phyloP scores from a whole-genome alignment of 495 filamentous ascomycete species.

The Xylaria castorea region DNA sequence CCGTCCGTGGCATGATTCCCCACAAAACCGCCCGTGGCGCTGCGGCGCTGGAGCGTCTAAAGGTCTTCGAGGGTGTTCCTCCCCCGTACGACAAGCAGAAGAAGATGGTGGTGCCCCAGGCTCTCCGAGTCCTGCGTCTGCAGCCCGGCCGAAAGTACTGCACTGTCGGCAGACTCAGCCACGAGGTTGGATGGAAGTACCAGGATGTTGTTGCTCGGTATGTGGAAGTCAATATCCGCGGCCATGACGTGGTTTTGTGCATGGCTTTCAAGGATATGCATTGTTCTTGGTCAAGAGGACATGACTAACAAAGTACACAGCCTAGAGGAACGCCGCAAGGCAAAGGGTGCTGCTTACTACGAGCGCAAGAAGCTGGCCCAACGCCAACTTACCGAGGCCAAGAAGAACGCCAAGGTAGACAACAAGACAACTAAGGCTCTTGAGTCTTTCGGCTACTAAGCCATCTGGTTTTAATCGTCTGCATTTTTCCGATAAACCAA shows the following conservation, averaged over 20 bases:
- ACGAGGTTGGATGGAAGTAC: conserved; percentile 99
- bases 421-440: conserved; percentile 64
- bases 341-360: conserved; percentile 99
- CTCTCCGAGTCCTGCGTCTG: conserved; percentile 88
- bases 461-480: conserved; percentile 33
- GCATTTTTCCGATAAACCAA: conserved; percentile 38
- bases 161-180: conserved; percentile 94
- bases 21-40: conserved; percentile 99
- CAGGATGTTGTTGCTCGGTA: conserved; percentile 97
- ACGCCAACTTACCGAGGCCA: conserved; percentile 86
- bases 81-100: conserved; percentile 99
- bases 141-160: conserved; percentile 99
- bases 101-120: conserved; percentile 98
- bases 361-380: conserved; percentile 96
- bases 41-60: conserved; percentile 94
- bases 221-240: conserved; percentile 45
- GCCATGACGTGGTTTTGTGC: not conserved
- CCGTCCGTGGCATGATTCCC: conserved; percentile 99
- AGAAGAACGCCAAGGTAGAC: conserved; percentile 90
- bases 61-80: conserved; percentile 99
- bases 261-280: not conserved
- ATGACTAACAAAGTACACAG: conserved; percentile 61
- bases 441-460: conserved; percentile 63
- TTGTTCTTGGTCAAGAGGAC: conserved; percentile 28
- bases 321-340: conserved; percentile 98